These are phyloP conservation scores for Leccinum subgranulosum DNA, from an alignment of 768 basidiomycete genomes.

Conservation along the genomic window DNA sequence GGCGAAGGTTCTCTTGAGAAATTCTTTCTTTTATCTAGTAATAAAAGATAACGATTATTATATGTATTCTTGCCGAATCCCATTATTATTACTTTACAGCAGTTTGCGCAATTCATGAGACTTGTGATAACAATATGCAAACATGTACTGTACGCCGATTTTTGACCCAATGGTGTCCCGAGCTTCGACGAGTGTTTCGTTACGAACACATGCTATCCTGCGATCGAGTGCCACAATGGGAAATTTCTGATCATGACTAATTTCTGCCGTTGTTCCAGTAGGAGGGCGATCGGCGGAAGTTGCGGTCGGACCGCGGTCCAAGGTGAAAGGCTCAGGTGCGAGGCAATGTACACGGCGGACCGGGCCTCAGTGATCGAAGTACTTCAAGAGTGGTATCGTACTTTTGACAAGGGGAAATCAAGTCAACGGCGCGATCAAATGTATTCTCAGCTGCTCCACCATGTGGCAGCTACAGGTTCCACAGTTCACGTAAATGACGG, in stretches of 20 bases:
- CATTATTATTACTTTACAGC: too few species aligned
- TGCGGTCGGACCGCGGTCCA: background rate
- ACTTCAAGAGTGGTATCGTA: too few species aligned
- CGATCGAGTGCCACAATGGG: background rate
- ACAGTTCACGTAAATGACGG: background rate
- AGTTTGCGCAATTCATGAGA: too few species aligned
- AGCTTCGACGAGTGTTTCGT: background rate
- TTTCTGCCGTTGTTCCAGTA: background rate
- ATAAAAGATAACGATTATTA: background rate
- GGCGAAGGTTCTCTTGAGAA: background rate
- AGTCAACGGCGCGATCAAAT: background rate
- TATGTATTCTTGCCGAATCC: background rate
- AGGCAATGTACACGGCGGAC: background rate
- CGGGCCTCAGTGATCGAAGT: too few species aligned
- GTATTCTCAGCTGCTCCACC: background rate
- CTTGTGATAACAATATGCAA: too few species aligned
- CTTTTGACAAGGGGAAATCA: background rate
- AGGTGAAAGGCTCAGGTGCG: background rate
- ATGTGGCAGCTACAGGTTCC: background rate
- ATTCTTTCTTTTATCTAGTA: background rate
- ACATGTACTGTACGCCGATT: background rate
- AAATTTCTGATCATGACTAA: background rate
- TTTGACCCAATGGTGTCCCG: background rate
- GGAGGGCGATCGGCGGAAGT: conserved; percentile 11
- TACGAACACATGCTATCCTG: background rate